Evolutionary conservation across 176 grass and related monocot species (phyloP).

Genomic region (Rhynchospora tenuis): DNA sequence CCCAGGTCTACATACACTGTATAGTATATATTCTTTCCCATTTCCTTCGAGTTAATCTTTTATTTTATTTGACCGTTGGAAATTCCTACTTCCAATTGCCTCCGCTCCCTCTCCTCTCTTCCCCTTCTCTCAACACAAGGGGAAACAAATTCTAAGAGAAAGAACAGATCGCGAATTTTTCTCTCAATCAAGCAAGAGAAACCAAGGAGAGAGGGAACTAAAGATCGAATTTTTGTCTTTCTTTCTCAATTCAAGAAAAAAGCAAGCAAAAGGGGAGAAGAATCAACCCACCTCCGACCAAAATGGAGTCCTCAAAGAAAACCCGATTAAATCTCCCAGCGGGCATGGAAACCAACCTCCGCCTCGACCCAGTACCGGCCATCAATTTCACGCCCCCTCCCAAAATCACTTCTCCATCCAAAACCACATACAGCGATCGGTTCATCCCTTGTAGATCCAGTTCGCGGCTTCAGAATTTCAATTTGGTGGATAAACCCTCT

Average conservation of each 20-base stretch:
- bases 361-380: slow-evolving; percentile 34
- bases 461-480: slow-evolving; percentile 89
- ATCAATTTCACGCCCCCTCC: slow-evolving; percentile 26
- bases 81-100: slow-evolving; percentile 1
- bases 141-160: neutral
- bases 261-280: neutral
- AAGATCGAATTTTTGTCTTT: neutral
- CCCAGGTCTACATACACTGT: neutral
- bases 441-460: slow-evolving; percentile 97
- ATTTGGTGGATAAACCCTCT: slow-evolving; percentile 40
- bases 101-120: neutral
- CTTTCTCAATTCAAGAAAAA: slow-evolving; percentile 7
- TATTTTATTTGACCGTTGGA: slow-evolving; percentile 20
- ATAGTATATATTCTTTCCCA: neutral
- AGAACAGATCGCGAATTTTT: neutral
- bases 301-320: slow-evolving; percentile 36
- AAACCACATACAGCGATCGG: slow-evolving; percentile 77
- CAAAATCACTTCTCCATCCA: slow-evolving; percentile 83
- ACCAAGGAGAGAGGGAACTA: neutral
- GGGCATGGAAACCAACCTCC: slow-evolving; percentile 60
- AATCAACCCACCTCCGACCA: neutral
- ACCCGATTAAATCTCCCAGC: slow-evolving; percentile 71
- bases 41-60: neutral
- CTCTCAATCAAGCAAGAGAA: neutral
- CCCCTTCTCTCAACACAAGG: neutral